These are phyloP conservation scores for Trichoderma parareesei DNA, from an alignment of 495 filamentous ascomycete genomes.

Conservation along the genomic window DNA sequence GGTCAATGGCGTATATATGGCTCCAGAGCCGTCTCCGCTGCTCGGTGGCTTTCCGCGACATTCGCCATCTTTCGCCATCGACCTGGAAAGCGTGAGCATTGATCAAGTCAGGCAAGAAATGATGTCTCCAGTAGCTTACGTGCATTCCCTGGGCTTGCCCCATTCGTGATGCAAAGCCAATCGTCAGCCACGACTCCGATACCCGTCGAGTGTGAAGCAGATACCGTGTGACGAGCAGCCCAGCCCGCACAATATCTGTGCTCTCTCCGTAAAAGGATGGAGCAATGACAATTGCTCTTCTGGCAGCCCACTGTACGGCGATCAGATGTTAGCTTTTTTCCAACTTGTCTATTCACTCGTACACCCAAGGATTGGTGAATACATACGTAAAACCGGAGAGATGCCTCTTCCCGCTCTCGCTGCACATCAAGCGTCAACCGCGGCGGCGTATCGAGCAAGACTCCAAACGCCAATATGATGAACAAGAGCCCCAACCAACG, in stretches of 20 bases:
- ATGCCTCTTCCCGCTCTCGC: conserved; percentile 4
- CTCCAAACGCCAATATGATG: conserved; percentile 6
- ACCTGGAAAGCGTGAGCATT: background rate
- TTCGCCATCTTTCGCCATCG: background rate
- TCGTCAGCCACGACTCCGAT: conserved; percentile 1
- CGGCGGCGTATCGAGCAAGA: background rate
- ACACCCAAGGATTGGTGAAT: background rate
- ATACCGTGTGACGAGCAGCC: background rate
- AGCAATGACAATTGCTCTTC: conserved; percentile 5
- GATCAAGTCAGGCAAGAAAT: too few species aligned
- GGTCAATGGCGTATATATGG: conserved; percentile 1
- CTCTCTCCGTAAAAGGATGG: conserved; percentile 3
- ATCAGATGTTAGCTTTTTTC: background rate
- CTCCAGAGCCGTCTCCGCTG: conserved; percentile 5
- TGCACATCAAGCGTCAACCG: conserved; percentile 5
- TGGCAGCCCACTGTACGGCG: background rate
- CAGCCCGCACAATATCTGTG: conserved; percentile 3
- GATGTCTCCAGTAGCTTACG: background rate
- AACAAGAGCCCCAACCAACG: background rate
- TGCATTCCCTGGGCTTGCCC: conserved; percentile 3
- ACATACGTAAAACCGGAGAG: background rate
- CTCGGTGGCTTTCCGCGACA: background rate
- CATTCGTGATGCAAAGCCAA: conserved; percentile 4
- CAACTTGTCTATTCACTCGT: background rate
- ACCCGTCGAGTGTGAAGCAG: background rate